Conservation (phyloP, 2,329 filamentous ascomycete genomes). For the Dactylellina drechsleri region DNA sequence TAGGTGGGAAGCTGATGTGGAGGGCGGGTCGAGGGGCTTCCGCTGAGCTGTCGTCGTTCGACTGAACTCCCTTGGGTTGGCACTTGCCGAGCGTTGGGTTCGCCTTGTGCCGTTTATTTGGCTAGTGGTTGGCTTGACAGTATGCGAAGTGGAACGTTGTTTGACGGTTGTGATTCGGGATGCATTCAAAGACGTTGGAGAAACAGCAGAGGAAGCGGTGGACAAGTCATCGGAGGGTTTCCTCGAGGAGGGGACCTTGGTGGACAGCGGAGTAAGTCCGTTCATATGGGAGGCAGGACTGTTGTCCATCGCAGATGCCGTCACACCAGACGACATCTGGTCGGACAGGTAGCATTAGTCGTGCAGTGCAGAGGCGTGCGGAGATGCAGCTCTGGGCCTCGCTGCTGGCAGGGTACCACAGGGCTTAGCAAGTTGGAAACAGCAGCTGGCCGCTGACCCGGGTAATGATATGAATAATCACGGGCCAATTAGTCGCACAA, state of each 20-base stretch:
- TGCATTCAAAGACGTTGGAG: slow-evolving; percentile 20
- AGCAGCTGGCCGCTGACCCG: slow-evolving; percentile 45
- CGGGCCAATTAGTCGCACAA: slow-evolving; percentile 29
- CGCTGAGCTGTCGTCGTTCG: slow-evolving; percentile 33
- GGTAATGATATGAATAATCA: slow-evolving; percentile 32
- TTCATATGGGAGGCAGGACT: slow-evolving; percentile 49
- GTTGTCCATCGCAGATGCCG: slow-evolving; percentile 52
- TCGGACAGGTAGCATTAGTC: slow-evolving; percentile 50
- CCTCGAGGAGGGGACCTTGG: slow-evolving; percentile 20
- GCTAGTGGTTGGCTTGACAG: slow-evolving; percentile 6
- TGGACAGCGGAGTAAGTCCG: slow-evolving; percentile 39
- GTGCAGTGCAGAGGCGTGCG: slow-evolving; percentile 51
- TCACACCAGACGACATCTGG: slow-evolving; percentile 55
- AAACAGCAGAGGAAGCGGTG: slow-evolving; percentile 18
- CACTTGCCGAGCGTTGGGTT: slow-evolving; percentile 49
- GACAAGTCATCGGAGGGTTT: slow-evolving; percentile 35
- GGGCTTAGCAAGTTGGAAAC: slow-evolving; percentile 47
- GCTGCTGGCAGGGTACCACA: slow-evolving; percentile 52
- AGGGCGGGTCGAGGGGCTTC: slow-evolving; percentile 41
- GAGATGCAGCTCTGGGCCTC: slow-evolving; percentile 41
- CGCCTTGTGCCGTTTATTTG: slow-evolving; percentile 43
- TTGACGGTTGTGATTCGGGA: slow-evolving; percentile 33
- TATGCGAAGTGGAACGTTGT: slow-evolving; percentile 44
- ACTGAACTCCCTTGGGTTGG: slow-evolving; percentile 41
- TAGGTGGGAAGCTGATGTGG: slow-evolving; percentile 29